Conservation (phyloP, 2,329 filamentous ascomycete genomes). For the Cladophialophora immunda region DNA sequence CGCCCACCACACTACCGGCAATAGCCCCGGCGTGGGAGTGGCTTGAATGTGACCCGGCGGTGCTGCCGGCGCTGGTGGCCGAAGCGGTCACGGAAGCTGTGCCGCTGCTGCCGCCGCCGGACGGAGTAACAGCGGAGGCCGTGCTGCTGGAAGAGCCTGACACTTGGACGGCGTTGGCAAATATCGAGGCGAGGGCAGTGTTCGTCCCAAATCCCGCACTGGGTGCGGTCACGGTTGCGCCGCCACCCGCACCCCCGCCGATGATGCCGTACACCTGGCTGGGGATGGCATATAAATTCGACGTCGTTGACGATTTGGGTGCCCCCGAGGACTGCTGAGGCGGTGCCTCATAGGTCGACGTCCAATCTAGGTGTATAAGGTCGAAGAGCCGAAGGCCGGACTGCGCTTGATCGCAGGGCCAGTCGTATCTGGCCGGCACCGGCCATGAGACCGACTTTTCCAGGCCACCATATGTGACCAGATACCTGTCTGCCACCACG, state of each 20-base stretch:
- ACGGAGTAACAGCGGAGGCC: background rate
- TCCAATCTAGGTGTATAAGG: background rate
- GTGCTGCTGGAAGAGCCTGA: background rate
- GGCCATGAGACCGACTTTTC: background rate
- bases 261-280: constrained; percentile 2
- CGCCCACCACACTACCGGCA: background rate
- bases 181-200: background rate
- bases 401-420: background rate
- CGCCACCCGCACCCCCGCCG: background rate
- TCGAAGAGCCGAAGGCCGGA: background rate
- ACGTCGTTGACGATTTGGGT: background rate
- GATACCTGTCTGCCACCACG: background rate
- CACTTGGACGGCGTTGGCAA: background rate
- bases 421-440: background rate
- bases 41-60: background rate
- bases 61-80: background rate
- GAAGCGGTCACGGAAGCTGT: background rate
- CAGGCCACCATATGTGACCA: constrained; percentile 2
- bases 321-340: background rate
- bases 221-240: background rate
- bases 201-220: background rate
- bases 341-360: background rate
- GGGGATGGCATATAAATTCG: constrained; percentile 1
- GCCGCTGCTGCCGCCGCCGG: too few relatives aligned
- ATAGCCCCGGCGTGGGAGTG: background rate